phyloP scores from a whole-genome alignment of 371 early-diverging fungal genomes.

The Mucor sp. region DNA sequence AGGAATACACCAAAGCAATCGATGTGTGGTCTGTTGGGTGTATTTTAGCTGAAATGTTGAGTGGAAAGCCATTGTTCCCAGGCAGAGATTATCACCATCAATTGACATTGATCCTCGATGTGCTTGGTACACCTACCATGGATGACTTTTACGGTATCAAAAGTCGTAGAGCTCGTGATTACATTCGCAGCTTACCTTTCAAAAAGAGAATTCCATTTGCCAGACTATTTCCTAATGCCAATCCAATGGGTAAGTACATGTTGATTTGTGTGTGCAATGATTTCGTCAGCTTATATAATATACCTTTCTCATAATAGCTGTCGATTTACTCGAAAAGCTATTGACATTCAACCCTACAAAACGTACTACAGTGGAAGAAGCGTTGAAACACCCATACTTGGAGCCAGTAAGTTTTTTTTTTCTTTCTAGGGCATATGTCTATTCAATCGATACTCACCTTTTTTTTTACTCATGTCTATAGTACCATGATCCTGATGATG shows the following conservation, averaged over 20 bases:
- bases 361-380: conserved; percentile 93
- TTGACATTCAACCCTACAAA: conserved; percentile 93
- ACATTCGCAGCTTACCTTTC: conserved; percentile 89
- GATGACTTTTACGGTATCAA: conserved; percentile 85
- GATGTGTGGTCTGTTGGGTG: conserved; percentile 99
- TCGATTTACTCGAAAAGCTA: conserved; percentile 89
- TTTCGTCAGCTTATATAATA: too few species aligned
- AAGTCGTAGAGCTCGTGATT: conserved; percentile 84
- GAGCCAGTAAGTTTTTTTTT: conserved; percentile 13
- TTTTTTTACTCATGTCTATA: conserved; percentile 9
- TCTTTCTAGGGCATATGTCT: too few species aligned
- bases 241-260: conserved; percentile 58
- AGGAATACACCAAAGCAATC: conserved; percentile 94
- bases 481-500: conserved; percentile 87
- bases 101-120: conserved; percentile 94
- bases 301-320: too few species aligned
- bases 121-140: conserved; percentile 96
- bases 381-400: conserved; percentile 91
- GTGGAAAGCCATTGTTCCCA: conserved; percentile 88
- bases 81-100: conserved; percentile 96
- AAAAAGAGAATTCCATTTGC: conserved; percentile 88
- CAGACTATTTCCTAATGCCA: conserved; percentile 82
- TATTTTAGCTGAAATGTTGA: conserved; percentile 95
- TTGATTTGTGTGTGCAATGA: background rate
- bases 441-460: background rate